These are phyloP conservation scores for Calonectria pteridis DNA, from an alignment of 2,329 filamentous ascomycete species.

Conservation along the genomic window DNA sequence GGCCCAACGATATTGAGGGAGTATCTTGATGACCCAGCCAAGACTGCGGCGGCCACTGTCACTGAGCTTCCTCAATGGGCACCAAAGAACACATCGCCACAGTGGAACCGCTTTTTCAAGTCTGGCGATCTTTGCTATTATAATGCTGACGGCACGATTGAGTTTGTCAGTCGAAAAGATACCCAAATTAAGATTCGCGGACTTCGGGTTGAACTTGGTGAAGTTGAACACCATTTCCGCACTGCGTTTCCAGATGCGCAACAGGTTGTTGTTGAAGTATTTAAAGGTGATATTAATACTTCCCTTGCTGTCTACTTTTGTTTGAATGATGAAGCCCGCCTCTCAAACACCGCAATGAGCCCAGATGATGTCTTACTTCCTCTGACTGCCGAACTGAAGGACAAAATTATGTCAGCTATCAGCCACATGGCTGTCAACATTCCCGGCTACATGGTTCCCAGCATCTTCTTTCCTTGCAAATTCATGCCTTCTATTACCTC, in stretches of 20 bases:
- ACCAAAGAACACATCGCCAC: slow-evolving; percentile 27
- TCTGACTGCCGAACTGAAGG: background rate
- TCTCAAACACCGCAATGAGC: background rate
- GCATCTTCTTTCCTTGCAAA: slow-evolving; percentile 25
- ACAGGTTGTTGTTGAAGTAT: slow-evolving; percentile 6
- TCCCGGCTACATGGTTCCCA: slow-evolving; percentile 37
- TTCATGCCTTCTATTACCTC: slow-evolving; percentile 31
- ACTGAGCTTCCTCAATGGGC: slow-evolving; percentile 42
- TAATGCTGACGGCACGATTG: slow-evolving; percentile 49
- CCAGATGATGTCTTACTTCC: slow-evolving; percentile 1
- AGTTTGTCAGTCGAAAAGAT: slow-evolving; percentile 63
- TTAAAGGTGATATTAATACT: background rate
- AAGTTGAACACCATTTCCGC: slow-evolving; percentile 26
- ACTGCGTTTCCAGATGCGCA: background rate
- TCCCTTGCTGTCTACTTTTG: slow-evolving; percentile 20
- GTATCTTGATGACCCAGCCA: slow-evolving; percentile 35
- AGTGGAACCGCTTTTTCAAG: slow-evolving; percentile 32
- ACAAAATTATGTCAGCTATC: background rate
- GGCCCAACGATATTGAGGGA: slow-evolving; percentile 40
- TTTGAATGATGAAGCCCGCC: background rate
- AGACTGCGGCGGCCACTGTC: slow-evolving; percentile 45
- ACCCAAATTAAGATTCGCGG: slow-evolving; percentile 69
- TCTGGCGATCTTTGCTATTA: slow-evolving; percentile 44
- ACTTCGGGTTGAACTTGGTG: slow-evolving; percentile 49
- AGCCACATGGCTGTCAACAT: slow-evolving; percentile 6